phyloP scores from a whole-genome alignment of 441 rosid species.

The Arabidopsis hybrid region DNA sequence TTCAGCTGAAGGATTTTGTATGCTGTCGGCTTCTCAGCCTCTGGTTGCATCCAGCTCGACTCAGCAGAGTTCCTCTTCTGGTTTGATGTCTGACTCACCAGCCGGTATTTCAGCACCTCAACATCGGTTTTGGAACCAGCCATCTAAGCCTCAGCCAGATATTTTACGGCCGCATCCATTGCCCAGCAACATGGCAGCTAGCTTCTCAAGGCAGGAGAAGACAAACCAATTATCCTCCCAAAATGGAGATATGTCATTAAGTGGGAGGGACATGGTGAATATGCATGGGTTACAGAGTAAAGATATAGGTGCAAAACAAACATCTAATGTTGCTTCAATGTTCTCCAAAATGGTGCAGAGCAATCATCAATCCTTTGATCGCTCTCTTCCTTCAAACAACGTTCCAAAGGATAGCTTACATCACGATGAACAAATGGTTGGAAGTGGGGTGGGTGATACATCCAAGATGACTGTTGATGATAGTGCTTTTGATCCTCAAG shows the following conservation, averaged over 20 bases:
- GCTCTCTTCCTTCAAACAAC: conserved; percentile 55
- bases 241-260: conserved; percentile 43
- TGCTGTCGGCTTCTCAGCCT: conserved; percentile 51
- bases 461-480: conserved; percentile 57
- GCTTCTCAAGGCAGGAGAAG: conserved; percentile 49
- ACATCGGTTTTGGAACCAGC: conserved; percentile 51
- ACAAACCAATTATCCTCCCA: conserved; percentile 49
- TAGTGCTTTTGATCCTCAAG: conserved; percentile 54
- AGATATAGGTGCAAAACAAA: conserved; percentile 44
- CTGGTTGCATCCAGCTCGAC: conserved; percentile 47
- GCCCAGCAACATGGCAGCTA: conserved; percentile 49
- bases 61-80: conserved; percentile 51
- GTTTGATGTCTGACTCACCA: conserved; percentile 51
- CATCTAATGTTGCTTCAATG: conserved; percentile 42
- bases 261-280: conserved; percentile 31
- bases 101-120: conserved; percentile 51
- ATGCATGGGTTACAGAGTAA: conserved; percentile 30
- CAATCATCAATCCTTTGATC: conserved; percentile 63
- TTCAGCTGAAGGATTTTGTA: conserved; percentile 56
- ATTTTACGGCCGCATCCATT: conserved; percentile 46
- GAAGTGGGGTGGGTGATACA: conserved; percentile 55
- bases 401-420: conserved; percentile 48
- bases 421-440: conserved; percentile 60
- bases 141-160: conserved; percentile 46
- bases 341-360: conserved; percentile 50